These are phyloP conservation scores for Nematodospora anomalae DNA, from an alignment of 1,139 yeast genomes.

Conservation along the genomic window DNA sequence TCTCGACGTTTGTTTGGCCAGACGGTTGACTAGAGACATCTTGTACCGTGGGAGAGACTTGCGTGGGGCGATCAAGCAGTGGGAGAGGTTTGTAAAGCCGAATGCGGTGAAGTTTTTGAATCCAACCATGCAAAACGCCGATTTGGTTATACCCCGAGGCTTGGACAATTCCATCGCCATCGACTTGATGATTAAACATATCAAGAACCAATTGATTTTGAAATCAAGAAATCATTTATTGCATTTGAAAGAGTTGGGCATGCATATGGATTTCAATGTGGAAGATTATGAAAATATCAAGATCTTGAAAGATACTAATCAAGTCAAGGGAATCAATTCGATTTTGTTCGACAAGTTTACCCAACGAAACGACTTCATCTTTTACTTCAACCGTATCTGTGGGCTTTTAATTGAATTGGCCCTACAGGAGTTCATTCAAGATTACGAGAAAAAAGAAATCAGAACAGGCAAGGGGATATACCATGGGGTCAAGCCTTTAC, in stretches of 20 bases:
- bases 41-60: conserved; percentile 83
- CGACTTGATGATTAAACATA: conserved; percentile 73
- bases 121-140: conserved; percentile 81
- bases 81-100: conserved; percentile 91
- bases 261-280: conserved; percentile 31
- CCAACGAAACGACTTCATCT: conserved; percentile 73
- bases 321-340: conserved; percentile 70
- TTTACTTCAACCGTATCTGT: conserved; percentile 81
- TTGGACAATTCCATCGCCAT: conserved; percentile 81
- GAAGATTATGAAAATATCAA: conserved; percentile 26
- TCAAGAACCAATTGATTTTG: conserved; percentile 64
- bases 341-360: conserved; percentile 59
- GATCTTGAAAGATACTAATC: conserved; percentile 61
- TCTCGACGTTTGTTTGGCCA: conserved; percentile 84
- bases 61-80: conserved; percentile 78
- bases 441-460: conserved; percentile 30
- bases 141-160: conserved; percentile 85
- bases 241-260: conserved; percentile 57
- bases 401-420: conserved; percentile 67
- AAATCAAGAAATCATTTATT: conserved; percentile 69
- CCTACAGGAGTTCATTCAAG: conserved; percentile 50
- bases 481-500: conserved; percentile 38
- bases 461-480: conserved; percentile 46
- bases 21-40: conserved; percentile 85
- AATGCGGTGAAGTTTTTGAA: conserved; percentile 75